phyloP scores from a whole-genome alignment of 495 filamentous ascomycete genomes.

The Penicillium bialowiezense region DNA sequence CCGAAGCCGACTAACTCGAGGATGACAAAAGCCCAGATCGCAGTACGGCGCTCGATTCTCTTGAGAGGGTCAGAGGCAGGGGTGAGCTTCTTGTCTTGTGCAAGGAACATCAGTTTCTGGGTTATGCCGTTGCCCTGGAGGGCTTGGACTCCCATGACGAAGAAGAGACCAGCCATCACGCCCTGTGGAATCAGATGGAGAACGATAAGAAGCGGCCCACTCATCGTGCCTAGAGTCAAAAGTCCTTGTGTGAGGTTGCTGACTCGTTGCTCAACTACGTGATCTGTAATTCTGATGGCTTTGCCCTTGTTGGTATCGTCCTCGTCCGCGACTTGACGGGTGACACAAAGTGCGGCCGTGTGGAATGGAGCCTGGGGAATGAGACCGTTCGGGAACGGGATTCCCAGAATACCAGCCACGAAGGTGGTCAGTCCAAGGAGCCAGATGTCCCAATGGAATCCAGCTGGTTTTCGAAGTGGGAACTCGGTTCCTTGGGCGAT shows the following conservation, averaged over 20 bases:
- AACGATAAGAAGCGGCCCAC: constrained; percentile 76
- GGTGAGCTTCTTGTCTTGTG: constrained; percentile 64
- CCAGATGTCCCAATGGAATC: constrained; percentile 96
- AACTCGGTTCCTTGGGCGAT: constrained; percentile 93
- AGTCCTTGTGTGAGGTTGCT: constrained; percentile 85
- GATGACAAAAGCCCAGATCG: constrained; percentile 73
- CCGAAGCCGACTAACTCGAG: constrained; percentile 79
- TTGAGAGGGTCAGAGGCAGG: constrained; percentile 64
- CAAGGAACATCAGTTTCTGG: constrained; percentile 72
- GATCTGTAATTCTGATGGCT: constrained; percentile 57
- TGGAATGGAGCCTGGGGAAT: constrained; percentile 94
- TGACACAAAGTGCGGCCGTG: constrained; percentile 78
- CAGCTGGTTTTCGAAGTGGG: constrained; percentile 84
- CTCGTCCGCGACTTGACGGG: constrained; percentile 55
- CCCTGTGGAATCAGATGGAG: constrained; percentile 84
- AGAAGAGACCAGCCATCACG: constrained; percentile 88
- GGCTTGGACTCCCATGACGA: constrained; percentile 89
- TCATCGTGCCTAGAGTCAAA: constrained; percentile 82
- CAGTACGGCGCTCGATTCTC: constrained; percentile 53
- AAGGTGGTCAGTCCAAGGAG: constrained; percentile 86
- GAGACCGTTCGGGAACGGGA: constrained; percentile 90
- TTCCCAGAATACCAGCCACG: constrained; percentile 76
- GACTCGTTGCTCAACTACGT: constrained; percentile 87
- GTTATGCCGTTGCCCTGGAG: constrained; percentile 81
- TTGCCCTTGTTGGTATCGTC: constrained; percentile 61